A percentile compares a stretch with the other conserved stretches of the same genome.
phyloP scores from a whole-genome alignment of 345 rosid species.

The Populus alba region DNA sequence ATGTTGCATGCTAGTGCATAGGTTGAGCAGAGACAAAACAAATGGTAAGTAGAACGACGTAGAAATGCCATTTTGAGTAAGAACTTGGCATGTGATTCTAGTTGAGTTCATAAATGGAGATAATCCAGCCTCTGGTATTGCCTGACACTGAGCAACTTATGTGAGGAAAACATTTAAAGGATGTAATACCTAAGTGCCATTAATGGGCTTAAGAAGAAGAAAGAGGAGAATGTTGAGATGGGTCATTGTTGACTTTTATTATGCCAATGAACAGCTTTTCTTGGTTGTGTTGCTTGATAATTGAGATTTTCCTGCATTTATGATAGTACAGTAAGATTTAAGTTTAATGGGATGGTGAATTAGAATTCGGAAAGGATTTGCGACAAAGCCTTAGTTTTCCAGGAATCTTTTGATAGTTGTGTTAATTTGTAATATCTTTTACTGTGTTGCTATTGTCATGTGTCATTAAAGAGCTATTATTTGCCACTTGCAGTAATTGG shows the following conservation, averaged over 20 bases:
- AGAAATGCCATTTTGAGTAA: too few species aligned
- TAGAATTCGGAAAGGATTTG: not conserved
- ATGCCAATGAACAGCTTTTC: not conserved
- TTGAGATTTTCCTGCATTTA: not conserved
- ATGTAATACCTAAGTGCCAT: too few species aligned
- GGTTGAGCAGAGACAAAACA: too few species aligned
- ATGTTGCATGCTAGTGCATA: too few species aligned
- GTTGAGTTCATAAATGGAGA: not conserved
- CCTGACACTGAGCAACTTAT: too few species aligned
- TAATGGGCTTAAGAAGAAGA: not conserved
- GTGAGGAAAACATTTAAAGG: too few species aligned
- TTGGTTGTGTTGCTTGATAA: not conserved
- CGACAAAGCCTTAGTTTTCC: not conserved
- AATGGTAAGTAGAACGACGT: too few species aligned
- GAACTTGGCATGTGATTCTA: not conserved
- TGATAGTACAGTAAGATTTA: not conserved
- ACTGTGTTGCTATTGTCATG: not conserved
- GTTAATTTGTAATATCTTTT: not conserved
- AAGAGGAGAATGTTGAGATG: not conserved
- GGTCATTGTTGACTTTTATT: not conserved
- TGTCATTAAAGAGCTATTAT: not conserved
- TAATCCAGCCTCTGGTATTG: not conserved
- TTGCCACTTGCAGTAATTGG: slow-evolving; percentile 48
- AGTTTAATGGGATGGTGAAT: not conserved
- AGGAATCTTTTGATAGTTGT: not conserved